Conservation (phyloP, 768 basidiomycete species). For the Agaricus subrufescens region DNA sequence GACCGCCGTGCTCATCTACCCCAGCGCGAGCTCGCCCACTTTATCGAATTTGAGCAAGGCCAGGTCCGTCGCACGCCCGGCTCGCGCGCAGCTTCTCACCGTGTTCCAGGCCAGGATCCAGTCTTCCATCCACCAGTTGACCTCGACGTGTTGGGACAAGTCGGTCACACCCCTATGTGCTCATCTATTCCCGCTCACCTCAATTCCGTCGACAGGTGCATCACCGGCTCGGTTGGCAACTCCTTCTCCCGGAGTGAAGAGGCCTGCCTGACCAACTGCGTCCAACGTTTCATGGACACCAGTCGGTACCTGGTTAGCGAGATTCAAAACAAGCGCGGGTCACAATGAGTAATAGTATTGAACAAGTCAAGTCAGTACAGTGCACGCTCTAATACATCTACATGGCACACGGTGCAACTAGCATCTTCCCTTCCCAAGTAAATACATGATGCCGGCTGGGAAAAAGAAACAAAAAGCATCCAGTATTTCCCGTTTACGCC, state of each 20-base stretch:
- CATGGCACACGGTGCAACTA: background rate
- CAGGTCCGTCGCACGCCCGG: slow-evolving; percentile 43
- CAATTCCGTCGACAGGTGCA: slow-evolving; percentile 48
- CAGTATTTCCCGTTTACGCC: slow-evolving; percentile 47
- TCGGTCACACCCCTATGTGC: slow-evolving; percentile 32
- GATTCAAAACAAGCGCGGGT: slow-evolving; percentile 40
- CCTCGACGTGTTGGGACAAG: slow-evolving; percentile 92
- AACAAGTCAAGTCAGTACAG: background rate
- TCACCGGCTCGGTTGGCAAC: slow-evolving; percentile 73
- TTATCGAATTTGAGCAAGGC: slow-evolving; percentile 80
- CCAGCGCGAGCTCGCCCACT: slow-evolving; percentile 78
- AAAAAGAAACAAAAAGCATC: slow-evolving; percentile 71
- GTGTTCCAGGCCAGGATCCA: slow-evolving; percentile 46
- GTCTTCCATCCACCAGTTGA: slow-evolving; percentile 69
- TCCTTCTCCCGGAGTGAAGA: slow-evolving; percentile 78
- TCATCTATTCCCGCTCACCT: background rate
- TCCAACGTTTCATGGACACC: slow-evolving; percentile 87
- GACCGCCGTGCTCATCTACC: background rate
- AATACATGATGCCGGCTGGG: slow-evolving; percentile 47
- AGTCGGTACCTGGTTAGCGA: slow-evolving; percentile 77
- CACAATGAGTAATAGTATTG: background rate
- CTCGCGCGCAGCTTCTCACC: slow-evolving; percentile 11
- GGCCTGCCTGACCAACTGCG: slow-evolving; percentile 82
- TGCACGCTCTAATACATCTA: slow-evolving; percentile 7
- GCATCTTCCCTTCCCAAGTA: slow-evolving; percentile 32